A percentile compares a stretch with the other conserved stretches of the same genome.
Evolutionary conservation across 805 yeast genomes (phyloP).

Genomic region (Candida pseudofarinosa): DNA sequence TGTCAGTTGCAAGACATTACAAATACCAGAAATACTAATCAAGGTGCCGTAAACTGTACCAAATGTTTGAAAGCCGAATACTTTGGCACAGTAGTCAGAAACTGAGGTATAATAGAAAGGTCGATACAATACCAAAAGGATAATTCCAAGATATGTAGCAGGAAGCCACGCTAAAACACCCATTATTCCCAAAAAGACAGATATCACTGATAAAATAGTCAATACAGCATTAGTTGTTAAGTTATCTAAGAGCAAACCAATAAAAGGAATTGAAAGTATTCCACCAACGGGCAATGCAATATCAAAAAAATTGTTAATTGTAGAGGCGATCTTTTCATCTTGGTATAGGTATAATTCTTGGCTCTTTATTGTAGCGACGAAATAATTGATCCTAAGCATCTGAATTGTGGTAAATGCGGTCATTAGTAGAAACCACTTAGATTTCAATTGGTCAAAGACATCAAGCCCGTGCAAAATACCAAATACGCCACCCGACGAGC

Average conservation of each 20-base stretch:
- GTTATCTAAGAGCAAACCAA: constrained; percentile 76
- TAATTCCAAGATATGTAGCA: constrained; percentile 65
- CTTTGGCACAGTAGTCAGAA: constrained; percentile 87
- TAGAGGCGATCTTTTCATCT: constrained; percentile 47
- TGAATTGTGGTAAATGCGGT: constrained; percentile 76
- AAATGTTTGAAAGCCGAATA: constrained; percentile 88
- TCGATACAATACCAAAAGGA: constrained; percentile 72
- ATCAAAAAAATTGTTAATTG: constrained; percentile 74
- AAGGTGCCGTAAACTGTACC: constrained; percentile 89
- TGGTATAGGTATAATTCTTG: constrained; percentile 71
- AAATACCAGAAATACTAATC: constrained; percentile 77
- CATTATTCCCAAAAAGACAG: constrained; percentile 62
- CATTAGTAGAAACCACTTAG: constrained; percentile 79
- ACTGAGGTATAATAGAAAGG: constrained; percentile 93
- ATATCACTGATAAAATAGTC: constrained; percentile 46
- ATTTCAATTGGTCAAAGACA: constrained; percentile 45
- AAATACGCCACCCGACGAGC: constrained; percentile 62
- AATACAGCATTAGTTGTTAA: constrained; percentile 58
- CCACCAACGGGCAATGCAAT: constrained; percentile 88
- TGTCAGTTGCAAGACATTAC: constrained; percentile 66
- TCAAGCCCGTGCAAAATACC: constrained; percentile 72
- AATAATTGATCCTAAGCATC: constrained; percentile 89
- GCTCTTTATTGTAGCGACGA: constrained; percentile 82
- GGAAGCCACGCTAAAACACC: constrained; percentile 59
- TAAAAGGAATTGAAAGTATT: constrained; percentile 77